A percentile compares a stretch with the other conserved stretches of the same genome.
Conservation (phyloP, 2,329 filamentous ascomycete genomes). For the Lasiodiplodia sp. region DNA sequence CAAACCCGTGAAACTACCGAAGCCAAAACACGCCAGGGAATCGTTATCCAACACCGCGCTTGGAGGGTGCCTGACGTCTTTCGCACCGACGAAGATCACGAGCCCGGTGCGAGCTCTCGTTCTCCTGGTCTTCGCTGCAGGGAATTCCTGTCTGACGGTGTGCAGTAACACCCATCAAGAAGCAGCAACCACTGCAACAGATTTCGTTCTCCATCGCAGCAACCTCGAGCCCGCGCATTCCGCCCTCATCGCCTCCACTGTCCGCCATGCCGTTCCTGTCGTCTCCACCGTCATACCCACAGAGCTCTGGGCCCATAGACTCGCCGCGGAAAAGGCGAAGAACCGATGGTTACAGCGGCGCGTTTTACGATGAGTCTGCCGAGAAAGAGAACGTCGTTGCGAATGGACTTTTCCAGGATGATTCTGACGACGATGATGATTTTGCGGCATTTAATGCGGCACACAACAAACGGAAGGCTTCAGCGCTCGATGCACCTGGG, state of each 20-base stretch:
- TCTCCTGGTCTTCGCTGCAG: conserved; percentile 34
- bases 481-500: conserved; percentile 30
- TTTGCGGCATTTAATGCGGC: conserved; percentile 49
- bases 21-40: conserved; percentile 51
- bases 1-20: conserved; percentile 51
- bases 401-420: conserved; percentile 48
- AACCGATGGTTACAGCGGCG: conserved; percentile 39
- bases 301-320: conserved; percentile 54
- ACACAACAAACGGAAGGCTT: conserved; percentile 43
- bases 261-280: conserved; percentile 68
- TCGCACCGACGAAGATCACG: conserved; percentile 56
- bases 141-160: conserved; percentile 20
- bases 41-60: conserved; percentile 60
- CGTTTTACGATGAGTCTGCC: conserved; percentile 42
- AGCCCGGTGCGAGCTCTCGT: conserved; percentile 42
- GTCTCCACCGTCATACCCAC: conserved; percentile 64
- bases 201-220: conserved; percentile 31
- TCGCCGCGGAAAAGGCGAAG: conserved; percentile 50
- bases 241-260: conserved; percentile 55
- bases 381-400: conserved; percentile 44
- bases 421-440: conserved; percentile 52
- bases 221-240: conserved; percentile 32
- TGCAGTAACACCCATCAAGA: conserved; percentile 44
- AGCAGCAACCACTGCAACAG: conserved; percentile 30
- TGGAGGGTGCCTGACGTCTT: conserved; percentile 58